Evolutionary conservation across 2,329 filamentous ascomycete genomes (phyloP).

Genomic region (Cercospora brassicicola): DNA sequence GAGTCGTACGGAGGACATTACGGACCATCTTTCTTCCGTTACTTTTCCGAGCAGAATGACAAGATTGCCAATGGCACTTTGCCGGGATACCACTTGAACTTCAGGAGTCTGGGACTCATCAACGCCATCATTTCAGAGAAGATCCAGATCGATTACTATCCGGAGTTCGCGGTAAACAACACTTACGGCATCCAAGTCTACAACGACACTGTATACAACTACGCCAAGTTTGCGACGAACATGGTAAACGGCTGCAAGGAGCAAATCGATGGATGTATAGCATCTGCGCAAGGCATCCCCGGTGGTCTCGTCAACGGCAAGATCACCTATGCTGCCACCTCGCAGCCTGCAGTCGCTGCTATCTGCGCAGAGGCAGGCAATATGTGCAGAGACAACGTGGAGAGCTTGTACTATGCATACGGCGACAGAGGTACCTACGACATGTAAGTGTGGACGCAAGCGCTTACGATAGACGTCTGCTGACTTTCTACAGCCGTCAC

Average conservation of each 20-base stretch:
- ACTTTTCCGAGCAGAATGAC: conserved; percentile 36
- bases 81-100: conserved; percentile 35
- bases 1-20: conserved; percentile 37
- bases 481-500: conserved; percentile 43
- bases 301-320: conserved; percentile 32
- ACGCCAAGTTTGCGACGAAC: conserved; percentile 57
- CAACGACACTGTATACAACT: conserved; percentile 56
- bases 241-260: conserved; percentile 52
- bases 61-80: conserved; percentile 44
- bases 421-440: conserved; percentile 61
- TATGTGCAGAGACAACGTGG: conserved; percentile 58
- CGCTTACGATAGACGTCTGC: neutral
- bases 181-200: conserved; percentile 59
- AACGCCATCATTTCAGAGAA: conserved; percentile 56
- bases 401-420: conserved; percentile 55
- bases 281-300: conserved; percentile 38
- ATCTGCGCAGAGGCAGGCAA: conserved; percentile 57
- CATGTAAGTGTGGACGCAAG: conserved; percentile 36
- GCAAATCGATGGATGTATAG: conserved; percentile 55
- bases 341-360: conserved; percentile 49
- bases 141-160: conserved; percentile 58
- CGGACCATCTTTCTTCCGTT: conserved; percentile 34
- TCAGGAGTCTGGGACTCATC: conserved; percentile 48
- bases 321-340: conserved; percentile 41
- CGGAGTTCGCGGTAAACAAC: conserved; percentile 58